Evolutionary conservation across 768 basidiomycete genomes (phyloP), one percentile per base, ranked within the genome.

Genomic region (Naganishia kalamii): DNA sequence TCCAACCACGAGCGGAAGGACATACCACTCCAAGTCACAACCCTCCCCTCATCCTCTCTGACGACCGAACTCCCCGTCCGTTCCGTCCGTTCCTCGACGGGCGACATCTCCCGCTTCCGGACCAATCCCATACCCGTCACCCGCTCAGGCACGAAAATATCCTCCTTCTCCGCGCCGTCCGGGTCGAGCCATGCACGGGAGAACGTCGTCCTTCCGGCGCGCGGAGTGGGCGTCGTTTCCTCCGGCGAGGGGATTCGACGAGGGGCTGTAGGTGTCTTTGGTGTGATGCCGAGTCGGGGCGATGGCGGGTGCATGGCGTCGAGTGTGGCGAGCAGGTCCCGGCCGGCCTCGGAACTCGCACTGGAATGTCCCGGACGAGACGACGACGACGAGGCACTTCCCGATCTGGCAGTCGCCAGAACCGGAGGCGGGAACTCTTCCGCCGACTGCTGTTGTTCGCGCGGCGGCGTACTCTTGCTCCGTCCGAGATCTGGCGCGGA

Each of bases 1-100:
- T 49, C n/a, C 47, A 7, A 49, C 7, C n/a, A 29, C 47, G n/a
- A 21, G n/a, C 47, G n/a, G 37, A 17, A 40, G 37, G 17, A 40
- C 37, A 17, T 40, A 21, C 47, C 47, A 8, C n/a, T 49, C 47
- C n/a, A 49, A 21, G 8, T 29, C 23, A 15, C 21, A 8, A n/a
- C 23, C 40, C 40, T 29, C 23, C 29, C 23, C 23, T 21, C 17
- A 25, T 25, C 27, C 62, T 10, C 49, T 15, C 35, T 43, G 21
- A 32, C 25, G 13, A 7, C 59, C 33, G 15, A 13, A 37, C 46
- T 33, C 10, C 44, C 11, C 15, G 33, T 37, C 48, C 62, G 19
- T 23, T 63, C 62, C 15, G 62, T 63, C 10, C 62, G 33, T 29
- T 63, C 62, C 46, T 32, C 35, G 17, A 63, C 62, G 10, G 62